Evolutionary conservation across 176 grass and related monocot species (phyloP), one percentile per base, ranked within the genome.

Genomic region (Zoysia japonica): DNA sequence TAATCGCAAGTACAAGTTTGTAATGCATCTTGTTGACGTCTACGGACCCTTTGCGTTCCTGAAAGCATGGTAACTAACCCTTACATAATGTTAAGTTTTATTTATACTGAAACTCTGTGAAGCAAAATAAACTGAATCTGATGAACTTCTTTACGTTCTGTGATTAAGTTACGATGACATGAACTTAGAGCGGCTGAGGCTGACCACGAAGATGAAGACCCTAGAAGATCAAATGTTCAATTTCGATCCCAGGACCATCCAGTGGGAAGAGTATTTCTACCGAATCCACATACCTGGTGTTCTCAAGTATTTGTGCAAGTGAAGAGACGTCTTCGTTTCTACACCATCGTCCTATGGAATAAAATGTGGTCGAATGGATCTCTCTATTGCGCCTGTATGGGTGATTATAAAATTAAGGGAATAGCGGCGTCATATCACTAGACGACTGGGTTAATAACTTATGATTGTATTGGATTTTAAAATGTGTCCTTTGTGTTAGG

Each of bases 41-140:
- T 97, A 97, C 44, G 64, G 80, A 3, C 90, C 93, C 1, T 97
- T 91, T 48, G 77, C 77, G 44, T 93, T 89, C 64, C 93, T 97
- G 88, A 89, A 80, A 85, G 89, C 82, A 91, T 85, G 89, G 89
- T 90, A 28, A 11, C 5, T 3, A 37, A 28, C 28, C 28, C 28
- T 28, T 2, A 11, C 7, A 17, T 45, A 3, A 2, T 47, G 1
- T 35, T 47, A 10, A 47, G 2, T 14, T 54, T 16, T 16, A 1
- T 5, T 20, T 39, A 16, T 3, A 51, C 40, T 56, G 11, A 36
- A 28, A 28, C 28, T 28, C 28, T 28, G 28, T 28, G 28, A 28
- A 28, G 28, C 28, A 28, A 28, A 28, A 28, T 28, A 28, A 28
- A 28, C 28, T 28, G 28, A 28, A 28, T 28, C 28, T 28, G 0